Evolutionary conservation across 768 basidiomycete genomes (phyloP).

Genomic region (Russula lepida): DNA sequence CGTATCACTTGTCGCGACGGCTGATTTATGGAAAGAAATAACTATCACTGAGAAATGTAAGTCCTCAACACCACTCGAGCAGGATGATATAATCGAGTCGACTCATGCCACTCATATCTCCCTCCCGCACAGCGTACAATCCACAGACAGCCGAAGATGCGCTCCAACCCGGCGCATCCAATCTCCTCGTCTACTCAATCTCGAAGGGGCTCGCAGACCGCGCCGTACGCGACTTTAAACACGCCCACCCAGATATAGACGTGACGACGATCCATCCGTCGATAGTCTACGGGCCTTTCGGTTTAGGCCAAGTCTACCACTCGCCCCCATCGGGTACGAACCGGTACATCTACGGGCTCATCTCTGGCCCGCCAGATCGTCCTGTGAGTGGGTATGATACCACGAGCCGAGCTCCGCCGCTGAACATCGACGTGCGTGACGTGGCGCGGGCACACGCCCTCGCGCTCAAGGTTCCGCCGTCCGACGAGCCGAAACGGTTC

Average conservation of each 20-base stretch:
- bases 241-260: conserved; percentile 24
- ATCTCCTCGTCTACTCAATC: conserved; percentile 30
- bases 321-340: conserved; percentile 21
- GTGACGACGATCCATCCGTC: conserved; percentile 27
- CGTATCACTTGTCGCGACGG: not conserved
- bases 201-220: conserved; percentile 30
- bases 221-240: conserved; percentile 24
- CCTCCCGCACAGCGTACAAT: conserved; percentile 28
- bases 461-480: conserved; percentile 19
- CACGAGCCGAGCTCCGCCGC: conserved; percentile 15
- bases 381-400: conserved; percentile 17
- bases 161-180: too few species aligned
- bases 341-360: conserved; percentile 22
- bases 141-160: conserved; percentile 26
- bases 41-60: conserved; percentile 3
- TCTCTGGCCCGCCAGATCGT: conserved; percentile 17
- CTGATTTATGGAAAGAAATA: not conserved
- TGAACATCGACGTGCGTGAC: conserved; percentile 26
- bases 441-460: conserved; percentile 27
- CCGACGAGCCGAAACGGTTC: conserved; percentile 18
- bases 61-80: too few species aligned
- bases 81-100: too few species aligned
- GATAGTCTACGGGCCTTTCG: conserved; percentile 25
- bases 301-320: conserved; percentile 20
- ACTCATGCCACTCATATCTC: too few species aligned